Conservation (phyloP, 2,329 filamentous ascomycete genomes). For the Stachybotrys chartarum region DNA sequence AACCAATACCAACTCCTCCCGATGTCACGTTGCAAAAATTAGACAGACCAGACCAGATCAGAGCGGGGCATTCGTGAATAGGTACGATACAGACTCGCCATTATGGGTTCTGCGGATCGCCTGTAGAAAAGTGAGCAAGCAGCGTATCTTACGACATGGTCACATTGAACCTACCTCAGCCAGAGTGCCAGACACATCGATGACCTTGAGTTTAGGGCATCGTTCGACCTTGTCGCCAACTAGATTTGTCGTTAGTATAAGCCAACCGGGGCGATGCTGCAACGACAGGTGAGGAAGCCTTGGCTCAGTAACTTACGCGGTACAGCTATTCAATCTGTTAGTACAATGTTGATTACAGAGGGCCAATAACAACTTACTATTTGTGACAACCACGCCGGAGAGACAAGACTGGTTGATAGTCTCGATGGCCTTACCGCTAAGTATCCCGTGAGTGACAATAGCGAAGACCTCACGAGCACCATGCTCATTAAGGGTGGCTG, state of each 20-base stretch:
- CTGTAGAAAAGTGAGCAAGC: constrained; percentile 21
- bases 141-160: background rate
- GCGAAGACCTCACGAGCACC: constrained; percentile 85
- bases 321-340: constrained; percentile 24
- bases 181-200: constrained; percentile 82
- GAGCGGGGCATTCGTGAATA: constrained; percentile 60
- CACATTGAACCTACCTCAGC: constrained; percentile 39
- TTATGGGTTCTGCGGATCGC: constrained; percentile 64
- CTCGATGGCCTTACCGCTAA: constrained; percentile 82
- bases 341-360: constrained; percentile 5
- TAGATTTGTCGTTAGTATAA: constrained; percentile 8
- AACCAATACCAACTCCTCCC: background rate
- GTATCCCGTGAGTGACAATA: constrained; percentile 90
- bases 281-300: background rate
- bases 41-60: constrained; percentile 11
- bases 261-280: background rate
- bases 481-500: constrained; percentile 78
- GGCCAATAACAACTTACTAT: constrained; percentile 46
- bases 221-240: constrained; percentile 70
- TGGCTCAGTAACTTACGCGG: constrained; percentile 17
- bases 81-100: constrained; percentile 56
- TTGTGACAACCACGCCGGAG: constrained; percentile 78
- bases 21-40: background rate
- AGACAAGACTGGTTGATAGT: constrained; percentile 74
- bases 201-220: constrained; percentile 78